phyloP scores from a whole-genome alignment of 768 basidiomycete genomes.

The Thelephora aurantiotincta region DNA sequence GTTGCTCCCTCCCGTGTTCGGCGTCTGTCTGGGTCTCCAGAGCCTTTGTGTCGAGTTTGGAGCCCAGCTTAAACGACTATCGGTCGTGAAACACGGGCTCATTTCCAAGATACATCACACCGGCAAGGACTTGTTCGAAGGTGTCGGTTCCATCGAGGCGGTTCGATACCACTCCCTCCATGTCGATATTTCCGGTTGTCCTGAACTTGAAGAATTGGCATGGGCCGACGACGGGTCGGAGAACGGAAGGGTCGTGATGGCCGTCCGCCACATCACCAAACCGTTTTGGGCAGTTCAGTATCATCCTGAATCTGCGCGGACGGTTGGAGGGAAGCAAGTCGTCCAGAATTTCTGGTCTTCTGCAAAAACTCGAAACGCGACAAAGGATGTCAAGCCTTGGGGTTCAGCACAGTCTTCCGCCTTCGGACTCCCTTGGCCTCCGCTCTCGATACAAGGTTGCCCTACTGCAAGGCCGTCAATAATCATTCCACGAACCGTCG shows the following conservation, averaged over 20 bases:
- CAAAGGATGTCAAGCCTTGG: constrained; percentile 29
- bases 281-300: constrained; percentile 88
- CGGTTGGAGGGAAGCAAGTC: constrained; percentile 48
- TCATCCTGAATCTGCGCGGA: constrained; percentile 76
- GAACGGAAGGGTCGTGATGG: constrained; percentile 66
- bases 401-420: constrained; percentile 17
- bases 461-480: constrained; percentile 11
- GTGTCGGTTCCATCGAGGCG: constrained; percentile 35
- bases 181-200: constrained; percentile 29
- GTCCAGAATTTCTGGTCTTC: constrained; percentile 64
- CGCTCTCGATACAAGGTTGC: constrained; percentile 7
- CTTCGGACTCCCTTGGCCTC: constrained; percentile 39
- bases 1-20: constrained; percentile 55
- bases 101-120: constrained; percentile 49
- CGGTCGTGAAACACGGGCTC: constrained; percentile 69
- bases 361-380: constrained; percentile 40
- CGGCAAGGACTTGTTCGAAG: constrained; percentile 46
- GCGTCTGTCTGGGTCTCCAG: constrained; percentile 75
- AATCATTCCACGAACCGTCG: constrained; percentile 11
- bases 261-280: constrained; percentile 39
- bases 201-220: constrained; percentile 50
- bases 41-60: constrained; percentile 57
- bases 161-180: constrained; percentile 78
- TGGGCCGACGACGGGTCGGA: constrained; percentile 59
- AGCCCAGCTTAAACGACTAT: constrained; percentile 41